Evolutionary conservation across 2,329 filamentous ascomycete species (phyloP), one percentile per base, ranked within the genome.

Genomic region (Byssoonygena ceratinophila): DNA sequence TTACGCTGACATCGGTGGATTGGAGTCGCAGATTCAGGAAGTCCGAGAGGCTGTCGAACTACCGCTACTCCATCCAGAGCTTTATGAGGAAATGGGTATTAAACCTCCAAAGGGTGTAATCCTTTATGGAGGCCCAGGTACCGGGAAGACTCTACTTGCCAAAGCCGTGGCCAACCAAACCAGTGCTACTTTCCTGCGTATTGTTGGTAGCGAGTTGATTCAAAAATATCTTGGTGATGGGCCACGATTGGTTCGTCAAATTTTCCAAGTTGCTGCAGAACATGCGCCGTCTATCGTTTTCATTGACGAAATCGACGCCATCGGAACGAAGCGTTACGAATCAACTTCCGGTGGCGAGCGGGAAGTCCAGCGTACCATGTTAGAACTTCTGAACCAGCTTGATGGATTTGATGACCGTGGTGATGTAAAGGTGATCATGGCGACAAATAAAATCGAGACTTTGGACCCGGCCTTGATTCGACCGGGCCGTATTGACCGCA

Each of bases 51-150:
- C 92, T 1, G 92, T 98, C 54, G 92, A 98, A 74, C 72, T 98
- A 63, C 92, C 92, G 4, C 76, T 98, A 58, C 77, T 98, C 55
- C 92, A 98, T 68, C 92, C 92, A 0, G 92, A 98, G 72, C 75
- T 98, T 49, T 98, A 98, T 72, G 92, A 98, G 71, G 92, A 98
- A 76, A 98, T 98, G 92, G 92, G 92, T 65, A 97, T 98, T 78
- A 98, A 98, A 73, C 92, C 92, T 3, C 92, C 92, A 56, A 98
- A 98, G 79, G 92, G 92, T 78, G 92, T 98, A 62, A 98, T 98
- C 64, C 83, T 98, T 23, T 98, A 98, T 68, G 92, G 92, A 73
- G 89, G 88, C 4, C 92, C 92, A 0, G 92, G 92, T 70, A 98
- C 92, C 7, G 92, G 92, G 71, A 98, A 97, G 76, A 97, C 90